Percentiles rank a stretch among this genome's conserved stretches.
These are phyloP conservation scores for Pichia nakasei DNA, from an alignment of 805 yeast genomes.

Conservation along the genomic window DNA sequence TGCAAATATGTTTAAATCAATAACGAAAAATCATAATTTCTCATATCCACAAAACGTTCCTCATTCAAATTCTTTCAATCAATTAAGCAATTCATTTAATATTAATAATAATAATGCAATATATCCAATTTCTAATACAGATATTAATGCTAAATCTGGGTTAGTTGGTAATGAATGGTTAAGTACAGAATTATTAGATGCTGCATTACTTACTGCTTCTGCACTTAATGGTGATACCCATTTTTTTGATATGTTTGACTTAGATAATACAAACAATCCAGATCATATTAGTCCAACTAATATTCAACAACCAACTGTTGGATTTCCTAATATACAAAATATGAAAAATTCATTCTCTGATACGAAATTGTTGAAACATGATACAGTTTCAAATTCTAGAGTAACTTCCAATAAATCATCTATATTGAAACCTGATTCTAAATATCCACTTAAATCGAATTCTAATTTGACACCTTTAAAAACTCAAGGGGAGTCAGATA, in stretches of 20 bases:
- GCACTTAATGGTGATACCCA: constrained; percentile 56
- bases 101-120: not conserved
- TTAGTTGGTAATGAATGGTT: constrained; percentile 51
- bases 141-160: not conserved
- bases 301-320: not conserved
- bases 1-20: not conserved
- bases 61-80: not conserved
- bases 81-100: too few relatives aligned
- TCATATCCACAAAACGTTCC: constrained; percentile 2
- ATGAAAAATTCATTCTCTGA: not conserved
- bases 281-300: not conserved
- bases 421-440: too few relatives aligned
- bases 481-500: not conserved
- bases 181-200: constrained; percentile 61
- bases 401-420: too few relatives aligned
- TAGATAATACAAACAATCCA: constrained; percentile 13
- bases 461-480: not conserved
- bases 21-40: not conserved
- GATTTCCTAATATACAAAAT: not conserved
- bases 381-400: not conserved
- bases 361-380: too few relatives aligned
- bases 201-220: constrained; percentile 65
- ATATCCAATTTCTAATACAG: constrained; percentile 1
- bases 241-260: constrained; percentile 44
- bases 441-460: not conserved